phyloP scores from a whole-genome alignment of 306 rosid genomes.

The Medicago arabica region DNA sequence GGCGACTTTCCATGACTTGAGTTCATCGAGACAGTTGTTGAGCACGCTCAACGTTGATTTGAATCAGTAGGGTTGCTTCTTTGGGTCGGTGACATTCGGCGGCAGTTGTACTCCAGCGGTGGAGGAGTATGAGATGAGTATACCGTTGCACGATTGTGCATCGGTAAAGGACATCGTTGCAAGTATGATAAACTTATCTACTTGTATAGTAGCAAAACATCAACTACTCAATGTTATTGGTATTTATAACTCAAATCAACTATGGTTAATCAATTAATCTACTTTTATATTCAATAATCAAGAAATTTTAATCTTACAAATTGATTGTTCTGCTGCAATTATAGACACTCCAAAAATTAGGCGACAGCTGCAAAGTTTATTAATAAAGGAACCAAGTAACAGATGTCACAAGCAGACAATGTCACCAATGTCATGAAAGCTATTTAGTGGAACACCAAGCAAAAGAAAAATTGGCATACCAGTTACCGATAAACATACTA shows the following conservation, averaged over 20 bases:
- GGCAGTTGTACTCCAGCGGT: constrained; percentile 50
- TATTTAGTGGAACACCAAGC: background rate
- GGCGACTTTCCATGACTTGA: constrained; percentile 83
- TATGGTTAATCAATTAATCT: background rate
- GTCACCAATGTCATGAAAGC: constrained; percentile 16
- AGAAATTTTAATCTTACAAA: background rate
- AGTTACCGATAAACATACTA: background rate
- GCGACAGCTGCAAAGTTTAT: background rate
- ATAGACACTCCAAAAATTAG: constrained; percentile 28
- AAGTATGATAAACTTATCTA: constrained; percentile 10
- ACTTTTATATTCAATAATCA: background rate
- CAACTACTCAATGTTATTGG: no score
- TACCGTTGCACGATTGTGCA: constrained; percentile 67
- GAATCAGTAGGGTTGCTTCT: constrained; percentile 71
- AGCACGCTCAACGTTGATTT: constrained; percentile 73
- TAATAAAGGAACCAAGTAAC: constrained; percentile 3
- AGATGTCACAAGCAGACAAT: constrained; percentile 17
- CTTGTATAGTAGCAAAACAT: no score
- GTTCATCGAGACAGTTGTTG: constrained; percentile 79
- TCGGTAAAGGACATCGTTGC: constrained; percentile 46
- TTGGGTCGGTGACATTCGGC: constrained; percentile 56
- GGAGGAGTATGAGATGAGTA: constrained; percentile 70
- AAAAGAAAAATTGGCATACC: constrained; percentile 2
- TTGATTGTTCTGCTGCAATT: constrained; percentile 13
- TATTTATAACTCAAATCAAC: constrained; percentile 22